Evolutionary conservation across 106 monocot species (phyloP), one percentile per base, ranked within the genome.

Genomic region (Agapanthus africanus): DNA sequence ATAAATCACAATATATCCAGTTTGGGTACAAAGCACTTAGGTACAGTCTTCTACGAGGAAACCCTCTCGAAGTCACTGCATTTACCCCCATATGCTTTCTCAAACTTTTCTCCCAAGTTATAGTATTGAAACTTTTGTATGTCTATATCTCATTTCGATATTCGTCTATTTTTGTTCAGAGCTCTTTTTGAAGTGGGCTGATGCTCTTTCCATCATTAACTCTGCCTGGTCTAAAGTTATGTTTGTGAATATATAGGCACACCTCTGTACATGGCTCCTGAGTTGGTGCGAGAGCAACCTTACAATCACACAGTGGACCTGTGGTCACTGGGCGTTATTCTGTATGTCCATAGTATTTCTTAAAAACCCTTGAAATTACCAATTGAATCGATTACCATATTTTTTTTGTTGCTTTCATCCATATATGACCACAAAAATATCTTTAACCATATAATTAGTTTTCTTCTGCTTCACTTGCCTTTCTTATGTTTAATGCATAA

Each of bases 311-410:
- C 99, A 36, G 99, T 81, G 37, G 99, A 99, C 77, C 71, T 99
- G 52, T 99, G 99, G 99, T 93, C 99, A 38, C 85, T 99, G 73
- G 99, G 99, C 63, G 99, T 99, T 77, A 99, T 99, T 78, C 74
- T 99, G 99, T 99, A 93, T 31, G 93, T 74, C 28, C 40, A 5
- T 37, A 27, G 70, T 33, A 16, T 70, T 23, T n/a, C n/a, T n/a
- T n/a, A n/a, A n/a, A n/a, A n/a, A n/a, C n/a, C n/a, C n/a, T n/a
- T n/a, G n/a, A n/a, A n/a, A n/a, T n/a, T n/a, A n/a, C n/a, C n/a
- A n/a, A n/a, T n/a, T n/a, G n/a, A n/a, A n/a, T n/a, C n/a, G n/a
- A n/a, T n/a, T n/a, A n/a, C n/a, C n/a, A n/a, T n/a, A n/a, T n/a
- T n/a, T n/a, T n/a, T n/a, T n/a, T n/a, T n/a, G n/a, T n/a, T n/a